Conservation (phyloP, 306 rosid genomes). For the Lathyrus sativus region DNA sequence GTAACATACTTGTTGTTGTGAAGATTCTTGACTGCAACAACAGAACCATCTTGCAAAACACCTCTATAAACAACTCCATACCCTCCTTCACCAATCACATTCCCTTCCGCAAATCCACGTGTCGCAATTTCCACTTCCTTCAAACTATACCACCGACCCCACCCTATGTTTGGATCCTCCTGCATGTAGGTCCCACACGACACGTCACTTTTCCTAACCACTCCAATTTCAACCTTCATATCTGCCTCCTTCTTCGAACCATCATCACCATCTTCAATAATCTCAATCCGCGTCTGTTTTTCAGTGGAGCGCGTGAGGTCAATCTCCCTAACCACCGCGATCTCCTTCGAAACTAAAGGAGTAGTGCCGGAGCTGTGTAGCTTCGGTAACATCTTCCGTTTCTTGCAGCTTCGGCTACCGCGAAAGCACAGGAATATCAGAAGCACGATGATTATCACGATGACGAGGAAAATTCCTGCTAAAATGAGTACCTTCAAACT, state of each 20-base stretch:
- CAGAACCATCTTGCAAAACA: conserved; percentile 65
- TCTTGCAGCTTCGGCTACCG: conserved; percentile 38
- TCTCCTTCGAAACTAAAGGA: conserved; percentile 82
- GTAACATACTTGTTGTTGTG: conserved; percentile 79
- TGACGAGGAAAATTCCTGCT: conserved; percentile 45
- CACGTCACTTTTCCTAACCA: conserved; percentile 46
- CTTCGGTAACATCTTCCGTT: conserved; percentile 49
- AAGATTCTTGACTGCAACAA: conserved; percentile 91
- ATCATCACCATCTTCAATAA: conserved; percentile 37
- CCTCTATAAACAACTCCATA: conserved; percentile 91
- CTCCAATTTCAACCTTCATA: conserved; percentile 38
- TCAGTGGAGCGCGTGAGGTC: conserved; percentile 41
- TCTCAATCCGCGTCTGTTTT: conserved; percentile 33
- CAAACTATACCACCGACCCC: conserved; percentile 93
- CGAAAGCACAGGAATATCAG: conserved; percentile 62
- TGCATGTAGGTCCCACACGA: conserved; percentile 44
- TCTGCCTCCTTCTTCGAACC: conserved; percentile 44
- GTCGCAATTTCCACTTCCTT: conserved; percentile 79
- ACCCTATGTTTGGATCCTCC: conserved; percentile 71
- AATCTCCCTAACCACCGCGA: conserved; percentile 56
- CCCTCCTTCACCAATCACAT: conserved; percentile 96
- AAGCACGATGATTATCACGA: conserved; percentile 43
- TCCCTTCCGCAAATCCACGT: conserved; percentile 62
- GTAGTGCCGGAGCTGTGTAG: conserved; percentile 75
- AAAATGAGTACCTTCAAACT: conserved; percentile 58